phyloP scores from a whole-genome alignment of 2,329 filamentous ascomycete genomes.

The Calonectria ilicicola region DNA sequence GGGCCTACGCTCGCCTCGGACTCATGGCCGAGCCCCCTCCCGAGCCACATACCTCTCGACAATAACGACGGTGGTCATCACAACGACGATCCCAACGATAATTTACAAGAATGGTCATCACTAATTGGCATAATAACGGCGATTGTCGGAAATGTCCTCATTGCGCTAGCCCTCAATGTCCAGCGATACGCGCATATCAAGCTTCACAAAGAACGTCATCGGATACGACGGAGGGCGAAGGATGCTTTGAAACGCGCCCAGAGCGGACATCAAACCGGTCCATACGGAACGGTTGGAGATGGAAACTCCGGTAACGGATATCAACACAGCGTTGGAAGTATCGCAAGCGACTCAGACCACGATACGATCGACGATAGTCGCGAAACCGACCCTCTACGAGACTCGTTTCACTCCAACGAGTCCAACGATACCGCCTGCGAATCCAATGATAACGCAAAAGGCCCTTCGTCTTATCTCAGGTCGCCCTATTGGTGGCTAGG shows the following conservation, averaged over 20 bases:
- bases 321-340: conserved; percentile 29
- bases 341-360: conserved; percentile 35
- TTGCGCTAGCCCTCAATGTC: conserved; percentile 95
- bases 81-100: conserved; percentile 57
- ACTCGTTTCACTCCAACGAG: conserved; percentile 59
- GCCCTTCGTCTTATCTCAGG: conserved; percentile 80
- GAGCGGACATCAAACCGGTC: conserved; percentile 42
- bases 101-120: conserved; percentile 83
- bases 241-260: conserved; percentile 63
- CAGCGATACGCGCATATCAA: conserved; percentile 95
- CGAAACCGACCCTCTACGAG: conserved; percentile 65
- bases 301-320: conserved; percentile 36
- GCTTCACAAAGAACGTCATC: conserved; percentile 77
- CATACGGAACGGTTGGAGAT: conserved; percentile 50
- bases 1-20: conserved; percentile 35
- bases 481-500: conserved; percentile 98
- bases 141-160: conserved; percentile 91
- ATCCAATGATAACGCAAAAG: conserved; percentile 48
- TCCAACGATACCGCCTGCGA: conserved; percentile 39
- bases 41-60: conserved; percentile 28
- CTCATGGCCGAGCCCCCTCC: conserved; percentile 29
- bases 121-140: conserved; percentile 95
- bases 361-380: conserved; percentile 51
- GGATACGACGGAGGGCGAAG: conserved; percentile 66
- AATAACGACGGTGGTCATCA: conserved; percentile 45